These are phyloP conservation scores for Picochlorum costavermella DNA, from an alignment of 139 green algal genomes.

Conservation along the genomic window DNA sequence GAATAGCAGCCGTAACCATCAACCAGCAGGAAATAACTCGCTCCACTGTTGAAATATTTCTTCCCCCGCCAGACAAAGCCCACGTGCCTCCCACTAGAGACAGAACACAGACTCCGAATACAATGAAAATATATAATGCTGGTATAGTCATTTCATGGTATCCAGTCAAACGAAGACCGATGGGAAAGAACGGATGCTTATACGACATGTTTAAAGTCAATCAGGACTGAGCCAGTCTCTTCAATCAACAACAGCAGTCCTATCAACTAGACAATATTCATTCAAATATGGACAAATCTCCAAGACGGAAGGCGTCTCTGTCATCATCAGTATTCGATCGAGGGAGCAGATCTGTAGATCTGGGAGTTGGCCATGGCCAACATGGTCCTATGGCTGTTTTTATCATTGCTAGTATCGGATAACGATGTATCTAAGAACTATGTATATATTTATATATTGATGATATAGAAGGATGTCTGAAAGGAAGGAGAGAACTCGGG, in stretches of 20 bases:
- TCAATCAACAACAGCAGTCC: conserved; percentile 1
- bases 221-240: neutral
- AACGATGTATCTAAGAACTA: neutral
- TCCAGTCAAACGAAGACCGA: conserved; percentile 39
- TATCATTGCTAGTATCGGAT: neutral
- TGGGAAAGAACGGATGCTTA: conserved; percentile 70
- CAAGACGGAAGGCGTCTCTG: too few relatives aligned
- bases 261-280: neutral
- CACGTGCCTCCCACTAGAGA: conserved; percentile 34
- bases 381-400: too few relatives aligned
- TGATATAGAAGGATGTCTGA: neutral
- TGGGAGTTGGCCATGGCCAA: too few relatives aligned
- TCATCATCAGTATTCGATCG: too few relatives aligned
- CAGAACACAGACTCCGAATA: conserved; percentile 49
- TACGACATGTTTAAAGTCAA: neutral
- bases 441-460: neutral
- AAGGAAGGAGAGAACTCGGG: neutral
- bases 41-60: conserved; percentile 37
- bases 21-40: conserved; percentile 54
- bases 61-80: conserved; percentile 38
- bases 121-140: conserved; percentile 52
- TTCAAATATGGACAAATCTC: too few relatives aligned
- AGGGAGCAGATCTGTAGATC: too few relatives aligned
- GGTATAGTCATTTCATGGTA: conserved; percentile 48
- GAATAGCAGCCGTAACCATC: conserved; percentile 60